Percentiles rank a stretch among this genome's conserved stretches.
Conservation (phyloP, 164 flowering plant species). For the Macadamia tetraphylla region DNA sequence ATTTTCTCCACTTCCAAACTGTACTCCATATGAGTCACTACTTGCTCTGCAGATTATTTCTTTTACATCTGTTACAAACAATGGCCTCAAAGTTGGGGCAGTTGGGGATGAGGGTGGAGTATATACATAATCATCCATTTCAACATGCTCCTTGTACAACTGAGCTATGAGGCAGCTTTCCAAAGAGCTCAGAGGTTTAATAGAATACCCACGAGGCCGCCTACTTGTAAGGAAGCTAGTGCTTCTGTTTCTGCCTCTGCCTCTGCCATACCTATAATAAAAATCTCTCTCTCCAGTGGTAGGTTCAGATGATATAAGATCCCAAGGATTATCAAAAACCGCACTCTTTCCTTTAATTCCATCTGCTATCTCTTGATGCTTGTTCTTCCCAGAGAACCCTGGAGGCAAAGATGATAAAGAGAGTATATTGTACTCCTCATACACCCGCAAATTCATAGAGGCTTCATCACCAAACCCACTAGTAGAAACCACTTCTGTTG, state of each 20-base stretch:
- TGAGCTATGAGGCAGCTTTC: conserved; percentile 82
- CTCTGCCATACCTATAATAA: conserved; percentile 19
- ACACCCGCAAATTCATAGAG: conserved; percentile 6
- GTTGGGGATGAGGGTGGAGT: conserved; percentile 35
- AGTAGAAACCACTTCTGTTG: conserved; percentile 14
- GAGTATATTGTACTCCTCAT: conserved; percentile 16
- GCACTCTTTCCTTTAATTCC: conserved; percentile 10
- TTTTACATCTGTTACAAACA: conserved; percentile 56
- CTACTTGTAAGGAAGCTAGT: conserved; percentile 28
- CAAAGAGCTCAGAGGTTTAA: conserved; percentile 50
- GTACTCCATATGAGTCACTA: conserved; percentile 16
- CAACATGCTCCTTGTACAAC: conserved; percentile 42
- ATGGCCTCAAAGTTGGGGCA: conserved; percentile 38
- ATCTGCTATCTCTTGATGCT: conserved; percentile 11
- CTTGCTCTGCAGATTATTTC: conserved; percentile 40
- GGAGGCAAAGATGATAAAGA: conserved; percentile 21
- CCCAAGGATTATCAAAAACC: conserved; percentile 7
- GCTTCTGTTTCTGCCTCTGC: conserved; percentile 25
- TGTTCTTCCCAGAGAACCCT: conserved; percentile 8
- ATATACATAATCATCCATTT: conserved; percentile 48
- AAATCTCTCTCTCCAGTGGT: conserved; percentile 17
- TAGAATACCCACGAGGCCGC: conserved; percentile 13
- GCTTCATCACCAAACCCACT: conserved; percentile 24
- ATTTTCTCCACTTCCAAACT: conserved; percentile 14
- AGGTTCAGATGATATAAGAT: conserved; percentile 13